phyloP scores from a whole-genome alignment of 495 filamentous ascomycete genomes.

The Penicillium daleae region DNA sequence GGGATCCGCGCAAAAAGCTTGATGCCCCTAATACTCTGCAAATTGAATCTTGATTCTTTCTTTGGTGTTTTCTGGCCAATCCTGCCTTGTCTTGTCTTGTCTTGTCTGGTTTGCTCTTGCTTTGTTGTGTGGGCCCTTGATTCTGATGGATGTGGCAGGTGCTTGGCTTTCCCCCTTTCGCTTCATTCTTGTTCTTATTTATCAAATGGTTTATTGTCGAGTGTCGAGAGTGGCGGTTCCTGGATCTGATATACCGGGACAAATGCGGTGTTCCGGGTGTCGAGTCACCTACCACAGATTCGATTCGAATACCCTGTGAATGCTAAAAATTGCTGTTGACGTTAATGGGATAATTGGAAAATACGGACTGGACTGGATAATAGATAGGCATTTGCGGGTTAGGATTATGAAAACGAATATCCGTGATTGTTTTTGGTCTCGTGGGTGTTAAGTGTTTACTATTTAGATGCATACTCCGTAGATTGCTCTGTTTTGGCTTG shows the following conservation, averaged over 20 bases:
- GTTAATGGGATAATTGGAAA: neutral
- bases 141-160: neutral
- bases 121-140: neutral
- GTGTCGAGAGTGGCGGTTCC: neutral
- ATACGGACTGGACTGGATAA: too few species aligned
- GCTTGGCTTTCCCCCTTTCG: neutral
- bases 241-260: neutral
- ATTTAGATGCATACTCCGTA: too few species aligned
- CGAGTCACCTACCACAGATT: neutral
- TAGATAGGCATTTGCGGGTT: neutral
- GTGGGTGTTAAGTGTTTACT: neutral
- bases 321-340: neutral
- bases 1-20: neutral
- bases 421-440: neutral
- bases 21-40: slow-evolving; percentile 9
- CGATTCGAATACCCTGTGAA: too few species aligned
- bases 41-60: slow-evolving; percentile 5
- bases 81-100: neutral
- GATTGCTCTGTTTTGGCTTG: neutral
- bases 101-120: too few species aligned
- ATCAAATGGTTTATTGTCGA: neutral
- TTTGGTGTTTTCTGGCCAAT: neutral
- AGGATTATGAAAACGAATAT: neutral
- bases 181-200: neutral
- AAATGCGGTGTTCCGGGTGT: too few species aligned